A percentile compares a stretch with the other conserved stretches of the same genome.
These are phyloP conservation scores for Gossypium aridum DNA, from an alignment of 441 rosid species.

Conservation along the genomic window DNA sequence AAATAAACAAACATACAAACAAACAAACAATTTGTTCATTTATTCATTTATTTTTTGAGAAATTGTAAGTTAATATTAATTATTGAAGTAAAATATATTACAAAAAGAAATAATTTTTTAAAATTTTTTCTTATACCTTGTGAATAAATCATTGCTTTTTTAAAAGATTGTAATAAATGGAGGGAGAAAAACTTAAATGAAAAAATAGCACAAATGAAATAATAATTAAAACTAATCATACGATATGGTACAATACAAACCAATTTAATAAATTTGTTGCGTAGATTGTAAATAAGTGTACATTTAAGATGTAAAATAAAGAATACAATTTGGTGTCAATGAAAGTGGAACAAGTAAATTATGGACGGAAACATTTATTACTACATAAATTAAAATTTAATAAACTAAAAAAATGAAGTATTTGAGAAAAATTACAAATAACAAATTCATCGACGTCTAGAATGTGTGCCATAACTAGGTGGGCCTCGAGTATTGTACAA, in stretches of 20 bases:
- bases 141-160: neutral
- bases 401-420: neutral
- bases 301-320: neutral
- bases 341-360: neutral
- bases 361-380: neutral
- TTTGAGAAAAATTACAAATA: too few relatives aligned
- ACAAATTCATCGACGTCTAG: too few relatives aligned
- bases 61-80: neutral
- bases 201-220: too few relatives aligned
- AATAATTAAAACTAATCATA: neutral
- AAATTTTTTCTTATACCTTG: neutral
- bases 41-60: too few relatives aligned
- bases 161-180: neutral
- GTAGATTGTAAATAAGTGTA: neutral
- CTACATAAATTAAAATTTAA: neutral
- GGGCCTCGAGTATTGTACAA: too few relatives aligned
- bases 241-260: neutral
- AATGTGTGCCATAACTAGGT: too few relatives aligned
- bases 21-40: too few relatives aligned
- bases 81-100: neutral
- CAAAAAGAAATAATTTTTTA: too few relatives aligned
- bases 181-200: neutral
- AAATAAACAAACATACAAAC: too few relatives aligned
- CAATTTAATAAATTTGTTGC: too few relatives aligned
- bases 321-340: neutral